These are phyloP conservation scores for Orbilia quercus DNA, from an alignment of 2,329 filamentous ascomycete genomes.

Conservation along the genomic window DNA sequence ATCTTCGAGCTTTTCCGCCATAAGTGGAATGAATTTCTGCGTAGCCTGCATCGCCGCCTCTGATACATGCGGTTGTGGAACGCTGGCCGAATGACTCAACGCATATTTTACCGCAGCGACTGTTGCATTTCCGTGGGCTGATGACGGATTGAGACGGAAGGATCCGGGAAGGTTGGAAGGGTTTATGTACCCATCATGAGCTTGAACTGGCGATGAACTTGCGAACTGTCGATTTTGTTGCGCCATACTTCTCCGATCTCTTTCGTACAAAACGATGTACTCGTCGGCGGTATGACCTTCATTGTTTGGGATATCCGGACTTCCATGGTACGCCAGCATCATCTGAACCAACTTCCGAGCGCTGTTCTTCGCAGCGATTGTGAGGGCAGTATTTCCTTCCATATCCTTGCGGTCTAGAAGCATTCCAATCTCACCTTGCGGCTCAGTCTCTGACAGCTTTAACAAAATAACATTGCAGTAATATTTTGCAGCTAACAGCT, in stretches of 20 bases:
- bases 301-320: constrained; percentile 82
- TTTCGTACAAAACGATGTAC: constrained; percentile 81
- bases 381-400: constrained; percentile 86
- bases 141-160: constrained; percentile 39
- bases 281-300: constrained; percentile 86
- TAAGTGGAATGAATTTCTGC: constrained; percentile 74
- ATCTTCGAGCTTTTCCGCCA: constrained; percentile 78
- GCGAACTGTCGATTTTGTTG: constrained; percentile 76
- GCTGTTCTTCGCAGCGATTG: constrained; percentile 80
- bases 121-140: constrained; percentile 58
- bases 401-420: constrained; percentile 85
- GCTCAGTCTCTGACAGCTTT: constrained; percentile 80
- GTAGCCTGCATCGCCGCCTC: constrained; percentile 77
- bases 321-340: constrained; percentile 81
- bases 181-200: constrained; percentile 65
- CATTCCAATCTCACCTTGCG: constrained; percentile 79
- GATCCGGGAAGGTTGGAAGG: constrained; percentile 60
- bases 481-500: constrained; percentile 88
- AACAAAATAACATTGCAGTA: constrained; percentile 93
- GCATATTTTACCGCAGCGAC: constrained; percentile 60
- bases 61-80: constrained; percentile 66
- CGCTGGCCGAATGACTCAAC: constrained; percentile 55
- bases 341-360: constrained; percentile 89
- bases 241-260: constrained; percentile 72
- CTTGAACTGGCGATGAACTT: constrained; percentile 72